A percentile compares a stretch with the other conserved stretches of the same genome.
Evolutionary conservation across 2,329 filamentous ascomycete species (phyloP).

Genomic region (Aspergillus novoparasiticus): DNA sequence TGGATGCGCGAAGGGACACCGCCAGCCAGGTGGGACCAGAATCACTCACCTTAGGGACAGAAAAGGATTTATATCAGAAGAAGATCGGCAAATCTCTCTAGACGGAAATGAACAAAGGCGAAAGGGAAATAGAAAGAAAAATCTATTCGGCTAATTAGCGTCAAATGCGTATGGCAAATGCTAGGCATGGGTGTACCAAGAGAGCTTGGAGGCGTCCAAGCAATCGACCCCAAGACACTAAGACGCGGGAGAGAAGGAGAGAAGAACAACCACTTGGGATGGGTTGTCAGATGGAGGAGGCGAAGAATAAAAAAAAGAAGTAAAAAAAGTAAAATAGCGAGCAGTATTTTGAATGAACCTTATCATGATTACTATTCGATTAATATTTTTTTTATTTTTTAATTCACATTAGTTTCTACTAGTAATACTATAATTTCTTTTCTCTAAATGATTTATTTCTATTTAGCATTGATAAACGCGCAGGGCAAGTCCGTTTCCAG

Average conservation of each 20-base stretch:
- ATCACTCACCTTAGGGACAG: neutral
- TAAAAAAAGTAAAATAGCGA: neutral
- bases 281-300: neutral
- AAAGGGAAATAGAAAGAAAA: slow-evolving; percentile 15
- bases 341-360: neutral
- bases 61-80: neutral
- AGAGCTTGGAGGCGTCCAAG: neutral
- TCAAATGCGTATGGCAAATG: neutral
- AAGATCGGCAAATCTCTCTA: neutral
- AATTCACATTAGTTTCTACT: neutral
- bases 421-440: too few species aligned
- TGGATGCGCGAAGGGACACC: neutral
- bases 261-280: neutral
- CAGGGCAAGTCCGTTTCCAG: neutral
- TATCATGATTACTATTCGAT: neutral
- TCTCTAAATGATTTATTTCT: neutral
- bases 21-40: neutral
- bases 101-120: slow-evolving; percentile 1
- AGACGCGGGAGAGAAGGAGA: slow-evolving; percentile 9
- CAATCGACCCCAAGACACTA: neutral
- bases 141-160: slow-evolving; percentile 1
- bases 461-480: neutral
- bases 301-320: neutral
- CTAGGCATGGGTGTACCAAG: neutral
- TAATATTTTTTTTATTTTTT: neutral